These are phyloP conservation scores for Moricandia arvensis DNA, from an alignment of 345 rosid genomes.

Conservation along the genomic window DNA sequence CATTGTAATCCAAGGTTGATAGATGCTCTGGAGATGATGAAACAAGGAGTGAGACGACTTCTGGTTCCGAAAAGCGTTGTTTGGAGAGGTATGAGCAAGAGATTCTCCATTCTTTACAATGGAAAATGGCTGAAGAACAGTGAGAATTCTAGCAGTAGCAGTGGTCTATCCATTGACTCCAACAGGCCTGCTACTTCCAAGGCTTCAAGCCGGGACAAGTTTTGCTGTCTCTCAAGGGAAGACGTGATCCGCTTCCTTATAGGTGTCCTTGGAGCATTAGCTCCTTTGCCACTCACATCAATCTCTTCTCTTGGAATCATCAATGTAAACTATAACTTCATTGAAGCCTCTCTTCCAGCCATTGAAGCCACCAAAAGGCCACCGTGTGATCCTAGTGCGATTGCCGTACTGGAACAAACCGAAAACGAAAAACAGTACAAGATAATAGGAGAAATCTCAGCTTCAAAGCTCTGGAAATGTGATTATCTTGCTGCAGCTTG, in stretches of 20 bases:
- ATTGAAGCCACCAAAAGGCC: slow-evolving; percentile 52
- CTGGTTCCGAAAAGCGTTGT: slow-evolving; percentile 69
- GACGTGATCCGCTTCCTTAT: slow-evolving; percentile 88
- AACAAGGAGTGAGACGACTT: slow-evolving; percentile 90
- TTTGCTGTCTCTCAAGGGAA: slow-evolving; percentile 96
- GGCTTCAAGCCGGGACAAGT: slow-evolving; percentile 55
- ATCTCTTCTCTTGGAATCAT: slow-evolving; percentile 70
- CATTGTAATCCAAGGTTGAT: slow-evolving; percentile 57
- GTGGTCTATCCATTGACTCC: slow-evolving; percentile 46
- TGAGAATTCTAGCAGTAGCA: slow-evolving; percentile 54
- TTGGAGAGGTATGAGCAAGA: slow-evolving; percentile 97
- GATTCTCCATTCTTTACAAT: slow-evolving; percentile 81
- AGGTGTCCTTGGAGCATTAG: slow-evolving; percentile 96
- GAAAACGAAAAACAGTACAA: slow-evolving; percentile 52
- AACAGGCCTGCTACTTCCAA: slow-evolving; percentile 65
- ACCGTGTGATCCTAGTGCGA: slow-evolving; percentile 70
- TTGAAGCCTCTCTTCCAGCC: slow-evolving; percentile 80
- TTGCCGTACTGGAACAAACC: slow-evolving; percentile 67
- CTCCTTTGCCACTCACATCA: slow-evolving; percentile 88
- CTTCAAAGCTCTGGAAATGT: slow-evolving; percentile 92
- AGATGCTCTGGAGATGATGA: slow-evolving; percentile 98
- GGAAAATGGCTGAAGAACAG: slow-evolving; percentile 90
- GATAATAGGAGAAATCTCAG: slow-evolving; percentile 93
- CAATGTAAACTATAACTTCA: slow-evolving; percentile 52
- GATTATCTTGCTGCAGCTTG: slow-evolving; percentile 92